Evolutionary conservation across 176 grass and related monocot species (phyloP).

Genomic region (Hordeum vulgare): DNA sequence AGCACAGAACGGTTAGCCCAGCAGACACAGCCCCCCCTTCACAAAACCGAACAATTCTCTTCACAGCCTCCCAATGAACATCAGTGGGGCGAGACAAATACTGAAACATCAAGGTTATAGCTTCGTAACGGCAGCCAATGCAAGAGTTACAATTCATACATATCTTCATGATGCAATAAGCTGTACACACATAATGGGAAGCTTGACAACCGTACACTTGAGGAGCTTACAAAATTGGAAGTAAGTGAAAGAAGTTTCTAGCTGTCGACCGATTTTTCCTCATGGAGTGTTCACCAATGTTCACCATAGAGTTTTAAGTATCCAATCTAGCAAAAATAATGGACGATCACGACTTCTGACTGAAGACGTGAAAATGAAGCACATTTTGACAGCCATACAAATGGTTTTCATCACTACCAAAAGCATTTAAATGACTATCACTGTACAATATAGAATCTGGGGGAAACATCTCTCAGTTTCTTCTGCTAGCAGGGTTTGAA

Average conservation of each 20-base stretch:
- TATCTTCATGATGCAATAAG: slow-evolving; percentile 5
- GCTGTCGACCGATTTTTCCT: background rate
- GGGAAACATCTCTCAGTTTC: background rate
- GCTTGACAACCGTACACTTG: slow-evolving; percentile 60
- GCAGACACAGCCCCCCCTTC: too few species aligned
- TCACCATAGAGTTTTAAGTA: background rate
- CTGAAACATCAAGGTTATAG: background rate
- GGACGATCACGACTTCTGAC: background rate
- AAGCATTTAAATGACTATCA: slow-evolving; percentile 4
- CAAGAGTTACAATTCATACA: slow-evolving; percentile 67
- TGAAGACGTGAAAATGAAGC: slow-evolving; percentile 9
- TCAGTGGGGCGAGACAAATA: too few species aligned
- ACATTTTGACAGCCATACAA: background rate
- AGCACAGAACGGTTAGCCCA: too few species aligned
- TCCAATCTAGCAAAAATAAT: slow-evolving; percentile 10
- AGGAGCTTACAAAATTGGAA: slow-evolving; percentile 57
- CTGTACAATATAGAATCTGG: background rate
- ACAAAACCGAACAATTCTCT: too few species aligned
- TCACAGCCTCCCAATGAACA: too few species aligned
- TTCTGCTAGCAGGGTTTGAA: background rate
- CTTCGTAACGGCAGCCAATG: slow-evolving; percentile 7
- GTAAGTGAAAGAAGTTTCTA: slow-evolving; percentile 41
- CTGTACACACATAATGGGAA: slow-evolving; percentile 48
- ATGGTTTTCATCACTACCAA: slow-evolving; percentile 4
- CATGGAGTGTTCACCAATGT: background rate